phyloP scores from a whole-genome alignment of 345 rosid genomes.

The Corchorus capsularis region DNA sequence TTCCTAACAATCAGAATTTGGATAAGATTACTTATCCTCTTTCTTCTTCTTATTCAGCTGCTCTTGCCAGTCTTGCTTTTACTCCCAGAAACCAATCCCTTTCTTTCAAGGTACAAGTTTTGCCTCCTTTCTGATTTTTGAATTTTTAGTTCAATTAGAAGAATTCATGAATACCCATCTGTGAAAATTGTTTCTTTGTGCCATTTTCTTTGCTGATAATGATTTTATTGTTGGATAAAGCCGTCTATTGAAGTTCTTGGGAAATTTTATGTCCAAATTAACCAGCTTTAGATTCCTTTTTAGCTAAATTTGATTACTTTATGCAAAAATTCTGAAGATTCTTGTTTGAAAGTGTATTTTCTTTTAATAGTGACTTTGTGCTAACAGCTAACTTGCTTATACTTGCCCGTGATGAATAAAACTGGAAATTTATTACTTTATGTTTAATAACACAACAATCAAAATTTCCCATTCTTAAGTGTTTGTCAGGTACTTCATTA shows the following conservation, averaged over 20 bases:
- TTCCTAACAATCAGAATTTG: background rate
- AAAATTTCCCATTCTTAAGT: background rate
- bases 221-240: background rate
- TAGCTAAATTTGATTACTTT: background rate
- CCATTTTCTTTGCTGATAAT: background rate
- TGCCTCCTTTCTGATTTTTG: background rate
- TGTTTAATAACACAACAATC: background rate
- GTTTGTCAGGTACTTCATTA: background rate
- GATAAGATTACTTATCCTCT: background rate
- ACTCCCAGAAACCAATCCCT: conserved; percentile 1
- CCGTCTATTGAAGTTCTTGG: background rate
- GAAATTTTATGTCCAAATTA: background rate
- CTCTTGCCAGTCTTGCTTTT: conserved; percentile 3
- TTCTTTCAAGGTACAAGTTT: conserved; percentile 12
- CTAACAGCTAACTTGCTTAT: too few species aligned
- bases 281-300: background rate
- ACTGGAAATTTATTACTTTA: too few species aligned
- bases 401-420: too few species aligned
- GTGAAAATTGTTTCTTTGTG: background rate
- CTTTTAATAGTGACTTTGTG: conserved; percentile 51
- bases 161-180: background rate
- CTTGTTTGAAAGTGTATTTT: too few species aligned
- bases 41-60: background rate
- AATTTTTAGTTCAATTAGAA: background rate
- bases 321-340: too few species aligned